Evolutionary conservation across 2,329 filamentous ascomycete genomes (phyloP).

Genomic region (Pseudopyrenochaeta lycopersici): DNA sequence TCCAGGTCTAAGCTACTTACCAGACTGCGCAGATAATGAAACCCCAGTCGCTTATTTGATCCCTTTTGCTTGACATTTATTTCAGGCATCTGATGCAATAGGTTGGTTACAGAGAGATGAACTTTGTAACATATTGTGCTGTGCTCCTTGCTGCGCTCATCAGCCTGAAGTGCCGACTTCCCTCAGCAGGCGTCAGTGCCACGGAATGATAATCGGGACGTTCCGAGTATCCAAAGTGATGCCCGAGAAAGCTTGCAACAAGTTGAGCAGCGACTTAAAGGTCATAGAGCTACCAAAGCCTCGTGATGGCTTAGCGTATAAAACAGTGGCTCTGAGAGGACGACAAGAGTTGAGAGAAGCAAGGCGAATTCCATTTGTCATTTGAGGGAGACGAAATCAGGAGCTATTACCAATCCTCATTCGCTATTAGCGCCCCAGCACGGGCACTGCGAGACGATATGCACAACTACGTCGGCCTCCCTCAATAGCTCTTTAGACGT

Average conservation of each 20-base stretch:
- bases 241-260: background rate
- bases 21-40: too few relatives aligned
- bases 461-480: conserved; percentile 40
- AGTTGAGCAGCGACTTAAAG: background rate
- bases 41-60: too few relatives aligned
- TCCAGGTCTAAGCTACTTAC: too few relatives aligned
- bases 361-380: conserved; percentile 10
- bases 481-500: conserved; percentile 25
- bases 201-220: background rate
- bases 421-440: conserved; percentile 44
- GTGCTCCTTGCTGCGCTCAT: background rate
- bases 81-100: too few relatives aligned
- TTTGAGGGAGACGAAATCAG: conserved; percentile 14
- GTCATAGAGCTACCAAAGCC: background rate
- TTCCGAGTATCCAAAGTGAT: background rate
- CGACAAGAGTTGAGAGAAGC: background rate
- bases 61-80: too few relatives aligned
- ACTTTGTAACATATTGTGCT: background rate
- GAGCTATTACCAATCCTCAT: conserved; percentile 46
- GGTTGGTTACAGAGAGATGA: background rate
- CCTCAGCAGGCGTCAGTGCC: background rate
- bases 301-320: background rate
- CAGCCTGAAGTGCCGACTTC: background rate
- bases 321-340: background rate
- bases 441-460: conserved; percentile 37